These are phyloP conservation scores for Leccinellum luteum DNA, from an alignment of 768 basidiomycete genomes.

Conservation along the genomic window DNA sequence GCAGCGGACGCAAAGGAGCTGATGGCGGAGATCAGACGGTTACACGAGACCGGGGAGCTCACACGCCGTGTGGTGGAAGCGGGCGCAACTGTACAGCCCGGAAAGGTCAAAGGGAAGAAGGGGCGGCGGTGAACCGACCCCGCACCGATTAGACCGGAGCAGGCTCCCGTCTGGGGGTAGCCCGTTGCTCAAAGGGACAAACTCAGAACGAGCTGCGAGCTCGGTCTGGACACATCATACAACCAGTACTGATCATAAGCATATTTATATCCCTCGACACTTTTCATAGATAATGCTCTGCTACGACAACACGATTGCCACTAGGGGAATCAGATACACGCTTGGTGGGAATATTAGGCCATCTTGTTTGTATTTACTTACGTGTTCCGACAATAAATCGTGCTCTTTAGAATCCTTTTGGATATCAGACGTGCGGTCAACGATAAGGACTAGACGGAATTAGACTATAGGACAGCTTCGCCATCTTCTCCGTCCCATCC, in stretches of 20 bases:
- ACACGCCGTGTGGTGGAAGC: slow-evolving; percentile 47
- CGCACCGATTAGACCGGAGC: slow-evolving; percentile 1
- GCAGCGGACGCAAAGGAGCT: slow-evolving; percentile 11
- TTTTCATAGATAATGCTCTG: slow-evolving; percentile 5
- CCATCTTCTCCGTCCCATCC: slow-evolving; percentile 13
- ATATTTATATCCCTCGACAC: slow-evolving; percentile 3
- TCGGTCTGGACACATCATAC: background rate
- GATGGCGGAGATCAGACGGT: slow-evolving; percentile 49
- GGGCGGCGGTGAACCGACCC: slow-evolving; percentile 4
- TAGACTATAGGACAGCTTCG: background rate
- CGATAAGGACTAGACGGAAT: background rate
- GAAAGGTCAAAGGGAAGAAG: slow-evolving; percentile 55
- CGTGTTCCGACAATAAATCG: background rate
- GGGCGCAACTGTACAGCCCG: slow-evolving; percentile 55
- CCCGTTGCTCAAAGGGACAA: background rate
- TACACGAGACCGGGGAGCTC: slow-evolving; percentile 52
- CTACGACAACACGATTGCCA: slow-evolving; percentile 6
- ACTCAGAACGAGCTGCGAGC: background rate
- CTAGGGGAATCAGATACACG: background rate
- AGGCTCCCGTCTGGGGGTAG: slow-evolving; percentile 9
- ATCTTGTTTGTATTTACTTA: background rate
- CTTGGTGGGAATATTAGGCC: background rate
- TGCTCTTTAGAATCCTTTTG: background rate
- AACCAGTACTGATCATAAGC: background rate
- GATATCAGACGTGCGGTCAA: background rate